Evolutionary conservation across 2,329 filamentous ascomycete genomes (phyloP).

Genomic region (Aspergillus novoparasiticus): DNA sequence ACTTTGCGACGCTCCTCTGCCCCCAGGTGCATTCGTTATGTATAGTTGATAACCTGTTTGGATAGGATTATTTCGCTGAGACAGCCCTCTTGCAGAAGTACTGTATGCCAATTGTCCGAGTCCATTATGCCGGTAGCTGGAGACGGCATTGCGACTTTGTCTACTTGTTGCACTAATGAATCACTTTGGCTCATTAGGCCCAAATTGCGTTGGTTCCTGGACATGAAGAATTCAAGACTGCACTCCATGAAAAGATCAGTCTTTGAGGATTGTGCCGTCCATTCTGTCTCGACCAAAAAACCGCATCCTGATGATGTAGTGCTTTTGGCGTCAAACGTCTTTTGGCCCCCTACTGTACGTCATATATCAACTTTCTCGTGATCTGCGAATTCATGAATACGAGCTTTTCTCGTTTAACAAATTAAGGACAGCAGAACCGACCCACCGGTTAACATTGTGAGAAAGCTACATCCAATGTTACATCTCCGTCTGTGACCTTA

Average conservation of each 20-base stretch:
- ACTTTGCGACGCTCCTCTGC: not conserved
- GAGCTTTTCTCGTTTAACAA: not conserved
- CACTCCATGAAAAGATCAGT: accelerated
- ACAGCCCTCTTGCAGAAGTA: accelerated
- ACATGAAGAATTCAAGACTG: too few relatives aligned
- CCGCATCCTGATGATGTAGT: not conserved
- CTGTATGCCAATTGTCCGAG: not conserved
- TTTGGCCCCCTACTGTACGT: not conserved
- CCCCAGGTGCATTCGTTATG: not conserved
- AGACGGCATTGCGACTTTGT: too few relatives aligned
- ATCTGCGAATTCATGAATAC: not conserved
- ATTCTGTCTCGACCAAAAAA: not conserved
- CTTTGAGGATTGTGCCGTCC: too few relatives aligned
- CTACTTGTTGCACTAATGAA: too few relatives aligned
- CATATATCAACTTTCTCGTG: not conserved
- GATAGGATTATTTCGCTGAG: not conserved
- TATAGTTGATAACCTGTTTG: not conserved
- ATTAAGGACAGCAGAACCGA: not conserved
- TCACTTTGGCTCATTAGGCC: too few relatives aligned
- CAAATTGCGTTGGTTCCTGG: too few relatives aligned
- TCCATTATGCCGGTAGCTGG: too few relatives aligned
- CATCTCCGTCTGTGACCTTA: not conserved
- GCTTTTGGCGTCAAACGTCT: too few relatives aligned
- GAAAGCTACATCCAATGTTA: not conserved
- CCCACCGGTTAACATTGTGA: not conserved